Percentiles rank a stretch among this genome's conserved stretches.
phyloP scores from a whole-genome alignment of 2,329 filamentous ascomycete species.

The Talaromyces sp. region DNA sequence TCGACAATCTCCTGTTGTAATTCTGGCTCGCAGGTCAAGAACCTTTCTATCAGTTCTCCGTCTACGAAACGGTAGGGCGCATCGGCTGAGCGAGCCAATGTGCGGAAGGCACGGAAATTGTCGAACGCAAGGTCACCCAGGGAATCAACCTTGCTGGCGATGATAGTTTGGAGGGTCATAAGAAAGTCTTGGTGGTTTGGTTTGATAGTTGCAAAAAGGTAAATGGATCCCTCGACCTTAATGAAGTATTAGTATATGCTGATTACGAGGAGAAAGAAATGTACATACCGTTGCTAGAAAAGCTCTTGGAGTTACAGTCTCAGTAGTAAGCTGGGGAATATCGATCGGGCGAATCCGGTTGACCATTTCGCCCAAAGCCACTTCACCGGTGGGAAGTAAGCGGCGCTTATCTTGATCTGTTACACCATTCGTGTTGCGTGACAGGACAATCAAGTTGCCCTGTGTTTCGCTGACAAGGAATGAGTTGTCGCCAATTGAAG shows the following conservation, averaged over 20 bases:
- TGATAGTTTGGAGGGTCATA: constrained; percentile 74
- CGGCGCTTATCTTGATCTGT: constrained; percentile 72
- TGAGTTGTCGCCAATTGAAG: constrained; percentile 69
- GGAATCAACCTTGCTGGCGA: constrained; percentile 67
- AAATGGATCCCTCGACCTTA: constrained; percentile 89
- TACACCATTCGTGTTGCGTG: constrained; percentile 70
- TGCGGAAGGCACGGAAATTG: constrained; percentile 80
- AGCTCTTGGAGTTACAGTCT: constrained; percentile 75
- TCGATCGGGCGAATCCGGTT: constrained; percentile 80
- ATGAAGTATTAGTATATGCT: neutral
- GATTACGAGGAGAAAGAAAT: neutral
- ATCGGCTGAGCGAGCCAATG: constrained; percentile 67
- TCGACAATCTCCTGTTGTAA: constrained; percentile 58
- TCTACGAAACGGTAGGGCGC: constrained; percentile 88
- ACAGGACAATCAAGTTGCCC: constrained; percentile 83
- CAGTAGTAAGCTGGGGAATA: constrained; percentile 64
- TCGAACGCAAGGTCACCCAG: constrained; percentile 77
- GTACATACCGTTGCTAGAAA: constrained; percentile 82
- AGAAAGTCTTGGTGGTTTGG: constrained; percentile 74
- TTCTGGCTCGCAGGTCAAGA: constrained; percentile 70
- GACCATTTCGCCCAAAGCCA: constrained; percentile 88
- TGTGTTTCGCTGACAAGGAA: constrained; percentile 86
- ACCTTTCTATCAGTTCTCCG: constrained; percentile 84
- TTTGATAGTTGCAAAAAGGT: constrained; percentile 81
- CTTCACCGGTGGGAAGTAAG: constrained; percentile 75